These are phyloP conservation scores for Pythium pyrilobum DNA, from an alignment of 352 stramenopile species.

Conservation along the genomic window DNA sequence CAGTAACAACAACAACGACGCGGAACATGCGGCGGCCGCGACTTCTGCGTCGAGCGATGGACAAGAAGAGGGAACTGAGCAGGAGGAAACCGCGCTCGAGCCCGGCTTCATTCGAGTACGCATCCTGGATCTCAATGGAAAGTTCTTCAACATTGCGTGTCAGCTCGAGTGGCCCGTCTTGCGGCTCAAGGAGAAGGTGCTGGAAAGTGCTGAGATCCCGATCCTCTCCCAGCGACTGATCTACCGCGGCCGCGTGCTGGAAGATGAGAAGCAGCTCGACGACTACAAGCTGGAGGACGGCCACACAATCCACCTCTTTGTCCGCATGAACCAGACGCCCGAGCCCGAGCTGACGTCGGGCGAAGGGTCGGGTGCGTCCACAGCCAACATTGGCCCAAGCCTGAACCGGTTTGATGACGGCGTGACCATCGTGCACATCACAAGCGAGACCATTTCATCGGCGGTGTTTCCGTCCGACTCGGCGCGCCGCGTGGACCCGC, in stretches of 20 bases:
- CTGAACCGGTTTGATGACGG: constrained; percentile 31
- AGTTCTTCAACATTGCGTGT: constrained; percentile 76
- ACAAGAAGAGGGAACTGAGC: background rate
- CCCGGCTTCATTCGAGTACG: constrained; percentile 51
- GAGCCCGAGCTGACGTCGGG: constrained; percentile 43
- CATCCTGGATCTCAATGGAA: constrained; percentile 82
- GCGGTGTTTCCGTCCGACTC: constrained; percentile 83
- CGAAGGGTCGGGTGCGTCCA: background rate
- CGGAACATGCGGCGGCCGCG: background rate
- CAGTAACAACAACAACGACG: no score
- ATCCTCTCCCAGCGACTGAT: constrained; percentile 84
- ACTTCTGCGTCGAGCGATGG: background rate
- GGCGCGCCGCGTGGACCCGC: constrained; percentile 67
- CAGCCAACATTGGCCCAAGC: constrained; percentile 12
- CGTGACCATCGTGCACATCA: constrained; percentile 71
- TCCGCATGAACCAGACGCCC: constrained; percentile 52
- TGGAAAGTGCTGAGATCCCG: constrained; percentile 66
- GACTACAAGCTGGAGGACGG: constrained; percentile 90
- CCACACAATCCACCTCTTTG: constrained; percentile 90
- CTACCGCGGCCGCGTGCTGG: constrained; percentile 86
- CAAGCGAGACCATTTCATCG: constrained; percentile 77
- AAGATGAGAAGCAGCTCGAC: constrained; percentile 64
- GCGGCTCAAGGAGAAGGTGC: constrained; percentile 64
- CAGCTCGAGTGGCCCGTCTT: constrained; percentile 58
- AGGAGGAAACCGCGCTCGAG: constrained; percentile 13